phyloP scores from a whole-genome alignment of 2,329 filamentous ascomycete species.

The Neodidymelliopsis sp. region DNA sequence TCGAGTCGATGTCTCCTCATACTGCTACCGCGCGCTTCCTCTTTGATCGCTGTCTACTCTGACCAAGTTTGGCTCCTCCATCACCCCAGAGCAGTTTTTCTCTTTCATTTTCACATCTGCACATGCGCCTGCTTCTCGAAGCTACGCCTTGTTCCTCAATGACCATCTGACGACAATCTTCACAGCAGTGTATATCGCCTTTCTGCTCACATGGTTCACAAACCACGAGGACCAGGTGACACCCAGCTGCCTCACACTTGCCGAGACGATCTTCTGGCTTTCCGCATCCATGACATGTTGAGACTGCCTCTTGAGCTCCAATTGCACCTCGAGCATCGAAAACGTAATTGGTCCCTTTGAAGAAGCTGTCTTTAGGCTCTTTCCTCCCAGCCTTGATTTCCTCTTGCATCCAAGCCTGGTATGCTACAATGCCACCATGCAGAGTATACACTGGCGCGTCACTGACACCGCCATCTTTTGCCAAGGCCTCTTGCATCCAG shows the following conservation, averaged over 20 bases:
- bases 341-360: conserved; percentile 36
- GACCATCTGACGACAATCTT: conserved; percentile 20
- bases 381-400: conserved; percentile 27
- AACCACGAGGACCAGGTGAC: conserved; percentile 32
- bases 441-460: conserved; percentile 27
- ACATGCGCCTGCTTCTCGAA: conserved; percentile 20
- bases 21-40: background rate
- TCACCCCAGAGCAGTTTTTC: conserved; percentile 29
- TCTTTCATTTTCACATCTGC: conserved; percentile 28
- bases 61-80: conserved; percentile 15
- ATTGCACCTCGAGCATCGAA: conserved; percentile 35
- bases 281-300: conserved; percentile 28
- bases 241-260: conserved; percentile 25
- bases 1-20: background rate
- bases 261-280: conserved; percentile 22
- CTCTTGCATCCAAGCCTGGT: conserved; percentile 32
- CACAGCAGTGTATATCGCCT: conserved; percentile 24
- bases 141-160: background rate
- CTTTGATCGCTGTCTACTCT: background rate
- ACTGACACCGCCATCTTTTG: background rate
- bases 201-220: conserved; percentile 24
- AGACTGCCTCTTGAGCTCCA: conserved; percentile 21
- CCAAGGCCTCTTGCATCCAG: conserved; percentile 34
- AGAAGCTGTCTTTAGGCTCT: conserved; percentile 26
- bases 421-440: conserved; percentile 33